Evolutionary conservation across 495 filamentous ascomycete species (phyloP).

Genomic region (Daldinia vernicosa): DNA sequence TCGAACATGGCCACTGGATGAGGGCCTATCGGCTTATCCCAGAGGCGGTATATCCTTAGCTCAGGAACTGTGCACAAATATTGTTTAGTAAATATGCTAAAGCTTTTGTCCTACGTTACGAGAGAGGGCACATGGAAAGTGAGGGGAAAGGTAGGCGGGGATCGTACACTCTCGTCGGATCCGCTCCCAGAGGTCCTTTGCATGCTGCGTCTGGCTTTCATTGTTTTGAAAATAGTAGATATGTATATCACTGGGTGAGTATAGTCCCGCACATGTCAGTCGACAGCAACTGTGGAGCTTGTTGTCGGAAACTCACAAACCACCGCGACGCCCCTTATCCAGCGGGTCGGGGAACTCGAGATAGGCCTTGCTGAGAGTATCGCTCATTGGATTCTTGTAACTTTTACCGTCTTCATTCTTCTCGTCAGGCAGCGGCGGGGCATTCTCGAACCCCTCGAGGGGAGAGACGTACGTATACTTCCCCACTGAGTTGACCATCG

Average conservation of each 20-base stretch:
- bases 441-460: constrained; percentile 70
- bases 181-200: constrained; percentile 76
- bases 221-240: constrained; percentile 81
- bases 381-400: constrained; percentile 65
- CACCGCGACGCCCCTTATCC: constrained; percentile 66
- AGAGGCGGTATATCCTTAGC: constrained; percentile 81
- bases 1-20: constrained; percentile 92
- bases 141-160: not conserved
- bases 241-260: constrained; percentile 70
- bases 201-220: constrained; percentile 68
- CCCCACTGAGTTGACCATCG: constrained; percentile 27
- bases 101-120: not conserved
- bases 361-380: constrained; percentile 69
- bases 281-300: not conserved
- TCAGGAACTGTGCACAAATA: constrained; percentile 71
- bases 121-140: not conserved
- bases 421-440: constrained; percentile 69
- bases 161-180: constrained; percentile 79
- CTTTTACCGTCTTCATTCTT: constrained; percentile 73
- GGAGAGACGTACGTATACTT: constrained; percentile 69
- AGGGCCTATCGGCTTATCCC: constrained; percentile 79
- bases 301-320: constrained; percentile 56
- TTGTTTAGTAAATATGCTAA: not conserved
- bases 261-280: constrained; percentile 7
- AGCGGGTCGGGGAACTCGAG: constrained; percentile 70